A percentile compares a stretch with the other conserved stretches of the same genome.
Conservation (phyloP, 495 filamentous ascomycete genomes). For the Penicillium desertorum region DNA sequence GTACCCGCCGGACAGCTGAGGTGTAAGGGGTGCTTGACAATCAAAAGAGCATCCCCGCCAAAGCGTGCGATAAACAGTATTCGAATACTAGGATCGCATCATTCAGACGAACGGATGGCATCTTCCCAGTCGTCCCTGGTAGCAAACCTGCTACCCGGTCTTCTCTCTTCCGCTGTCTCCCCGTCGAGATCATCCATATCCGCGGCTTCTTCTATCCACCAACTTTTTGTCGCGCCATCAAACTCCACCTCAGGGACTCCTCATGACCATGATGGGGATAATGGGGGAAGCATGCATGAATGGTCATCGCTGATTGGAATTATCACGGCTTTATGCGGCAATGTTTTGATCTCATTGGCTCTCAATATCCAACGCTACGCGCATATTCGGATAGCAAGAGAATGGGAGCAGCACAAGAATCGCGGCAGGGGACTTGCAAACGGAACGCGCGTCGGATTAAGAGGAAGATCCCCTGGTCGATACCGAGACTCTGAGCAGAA, state of each 20-base stretch:
- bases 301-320: slow-evolving; percentile 97
- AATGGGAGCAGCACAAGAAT: slow-evolving; percentile 55
- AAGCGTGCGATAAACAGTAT: slow-evolving; percentile 2
- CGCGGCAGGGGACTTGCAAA: slow-evolving; percentile 40
- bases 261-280: slow-evolving; percentile 35
- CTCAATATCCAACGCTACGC: slow-evolving; percentile 97
- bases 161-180: slow-evolving; percentile 29
- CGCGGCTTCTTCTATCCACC: slow-evolving; percentile 17
- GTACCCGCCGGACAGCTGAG: slow-evolving; percentile 15
- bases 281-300: slow-evolving; percentile 55
- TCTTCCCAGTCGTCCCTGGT: slow-evolving; percentile 21
- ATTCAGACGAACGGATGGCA: slow-evolving; percentile 19
- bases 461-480: slow-evolving; percentile 12
- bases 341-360: slow-evolving; percentile 89
- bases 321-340: slow-evolving; percentile 83
- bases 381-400: slow-evolving; percentile 72
- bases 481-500: slow-evolving; percentile 9
- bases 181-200: slow-evolving; percentile 22
- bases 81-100: slow-evolving; percentile 1
- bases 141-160: slow-evolving; percentile 31
- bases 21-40: slow-evolving; percentile 16
- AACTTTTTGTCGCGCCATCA: slow-evolving; percentile 16
- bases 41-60: slow-evolving; percentile 6
- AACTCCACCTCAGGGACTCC: slow-evolving; percentile 19
- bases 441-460: background rate